Evolutionary conservation across 1,139 yeast species (phyloP).

Genomic region (Casaregolazyma suthepensis): DNA sequence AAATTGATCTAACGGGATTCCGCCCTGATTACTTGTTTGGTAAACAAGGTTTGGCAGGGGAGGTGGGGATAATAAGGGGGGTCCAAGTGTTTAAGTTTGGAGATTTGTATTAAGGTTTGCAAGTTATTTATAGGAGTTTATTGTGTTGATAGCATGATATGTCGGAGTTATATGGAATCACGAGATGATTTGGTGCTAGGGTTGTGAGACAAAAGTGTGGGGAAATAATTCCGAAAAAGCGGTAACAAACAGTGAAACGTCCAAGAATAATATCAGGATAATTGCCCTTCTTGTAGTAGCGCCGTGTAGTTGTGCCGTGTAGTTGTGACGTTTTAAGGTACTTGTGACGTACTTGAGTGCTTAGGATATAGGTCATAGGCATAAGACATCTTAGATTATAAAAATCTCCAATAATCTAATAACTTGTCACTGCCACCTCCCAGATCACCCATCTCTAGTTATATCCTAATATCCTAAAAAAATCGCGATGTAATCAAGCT

Average conservation of each 20-base stretch:
- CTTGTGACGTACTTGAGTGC: too few relatives aligned
- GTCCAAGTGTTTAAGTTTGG: not conserved
- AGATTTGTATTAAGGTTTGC: not conserved
- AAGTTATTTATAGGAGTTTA: too few relatives aligned
- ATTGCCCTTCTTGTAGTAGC: not conserved
- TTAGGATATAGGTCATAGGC: too few relatives aligned
- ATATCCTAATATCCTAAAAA: not conserved
- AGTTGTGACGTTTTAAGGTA: not conserved
- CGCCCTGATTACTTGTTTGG: not conserved
- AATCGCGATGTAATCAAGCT: not conserved
- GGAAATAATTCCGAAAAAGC: too few relatives aligned
- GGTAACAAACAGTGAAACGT: too few relatives aligned
- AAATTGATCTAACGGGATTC: not conserved
- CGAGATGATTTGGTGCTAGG: not conserved
- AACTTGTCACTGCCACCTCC: not conserved
- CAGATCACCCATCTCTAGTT: too few relatives aligned
- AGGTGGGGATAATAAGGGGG: not conserved
- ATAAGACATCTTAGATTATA: too few relatives aligned
- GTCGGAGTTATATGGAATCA: not conserved
- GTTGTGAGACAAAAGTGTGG: too few relatives aligned
- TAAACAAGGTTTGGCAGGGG: not conserved
- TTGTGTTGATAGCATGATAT: too few relatives aligned
- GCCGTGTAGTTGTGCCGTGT: not conserved
- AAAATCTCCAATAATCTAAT: too few relatives aligned
- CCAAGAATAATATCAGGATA: not conserved